Evolutionary conservation across 179 eudicot genomes (phyloP).

Genomic region (Amaranthus tricolor): DNA sequence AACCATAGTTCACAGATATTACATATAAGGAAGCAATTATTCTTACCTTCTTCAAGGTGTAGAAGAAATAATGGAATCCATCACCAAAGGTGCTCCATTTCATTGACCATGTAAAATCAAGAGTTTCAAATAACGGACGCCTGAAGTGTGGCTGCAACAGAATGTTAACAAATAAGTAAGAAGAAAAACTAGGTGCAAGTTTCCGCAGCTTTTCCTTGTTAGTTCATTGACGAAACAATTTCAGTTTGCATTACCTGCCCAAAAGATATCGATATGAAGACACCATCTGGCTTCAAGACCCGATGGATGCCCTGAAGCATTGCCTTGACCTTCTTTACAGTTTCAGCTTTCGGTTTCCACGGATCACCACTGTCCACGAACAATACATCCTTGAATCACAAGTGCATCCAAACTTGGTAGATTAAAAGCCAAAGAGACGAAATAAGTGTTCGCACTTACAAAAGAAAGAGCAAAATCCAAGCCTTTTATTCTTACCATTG

Average conservation of each 20-base stretch:
- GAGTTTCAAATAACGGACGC: slow-evolving; percentile 74
- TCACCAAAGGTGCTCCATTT: slow-evolving; percentile 89
- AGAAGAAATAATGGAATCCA: slow-evolving; percentile 94
- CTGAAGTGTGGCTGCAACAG: slow-evolving; percentile 83
- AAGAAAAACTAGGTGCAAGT: neutral
- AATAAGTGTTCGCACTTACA: neutral
- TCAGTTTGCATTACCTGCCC: slow-evolving; percentile 68
- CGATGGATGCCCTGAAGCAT: slow-evolving; percentile 87
- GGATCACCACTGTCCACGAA: slow-evolving; percentile 99
- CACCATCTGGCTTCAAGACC: slow-evolving; percentile 83
- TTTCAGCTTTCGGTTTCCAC: slow-evolving; percentile 77
- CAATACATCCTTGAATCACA: slow-evolving; percentile 88
- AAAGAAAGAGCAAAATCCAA: neutral
- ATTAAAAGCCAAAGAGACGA: slow-evolving; percentile 26
- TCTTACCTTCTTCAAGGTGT: slow-evolving; percentile 78
- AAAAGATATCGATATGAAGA: slow-evolving; percentile 82
- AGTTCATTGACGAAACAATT: neutral
- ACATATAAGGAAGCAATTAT: neutral
- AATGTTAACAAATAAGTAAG: neutral
- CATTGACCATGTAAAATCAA: slow-evolving; percentile 78
- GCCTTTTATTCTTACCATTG: slow-evolving; percentile 57
- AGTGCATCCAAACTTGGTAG: slow-evolving; percentile 23
- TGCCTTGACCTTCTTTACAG: slow-evolving; percentile 61
- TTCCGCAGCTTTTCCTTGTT: neutral
- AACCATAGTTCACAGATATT: neutral